Evolutionary conservation across 192 early-diverging fungal genomes (phyloP).

Genomic region (Linnemannia zychae): DNA sequence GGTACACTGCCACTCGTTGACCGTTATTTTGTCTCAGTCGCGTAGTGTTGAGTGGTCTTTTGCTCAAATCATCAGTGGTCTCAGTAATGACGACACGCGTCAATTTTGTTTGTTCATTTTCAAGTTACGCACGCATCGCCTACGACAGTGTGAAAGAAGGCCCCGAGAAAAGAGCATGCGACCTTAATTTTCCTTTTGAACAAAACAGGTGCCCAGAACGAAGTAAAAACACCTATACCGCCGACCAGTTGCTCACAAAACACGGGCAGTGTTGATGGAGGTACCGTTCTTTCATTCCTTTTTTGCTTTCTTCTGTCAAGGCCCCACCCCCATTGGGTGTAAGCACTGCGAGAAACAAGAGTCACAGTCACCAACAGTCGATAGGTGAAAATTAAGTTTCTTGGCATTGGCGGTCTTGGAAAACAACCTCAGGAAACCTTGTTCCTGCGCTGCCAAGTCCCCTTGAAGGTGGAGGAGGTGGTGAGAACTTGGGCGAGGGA

Average conservation of each 20-base stretch:
- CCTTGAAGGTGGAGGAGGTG: background rate
- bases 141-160: too few relatives aligned
- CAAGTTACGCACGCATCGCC: too few relatives aligned
- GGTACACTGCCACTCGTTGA: background rate
- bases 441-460: background rate
- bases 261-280: too few relatives aligned
- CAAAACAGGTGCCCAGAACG: too few relatives aligned
- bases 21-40: background rate
- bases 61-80: background rate
- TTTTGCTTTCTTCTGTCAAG: too few relatives aligned
- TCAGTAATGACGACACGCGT: background rate
- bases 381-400: background rate
- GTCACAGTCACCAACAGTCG: background rate
- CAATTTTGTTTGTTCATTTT: background rate
- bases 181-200: too few relatives aligned
- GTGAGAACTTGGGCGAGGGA: background rate
- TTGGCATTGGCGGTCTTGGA: background rate
- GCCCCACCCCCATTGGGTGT: too few relatives aligned
- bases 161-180: too few relatives aligned
- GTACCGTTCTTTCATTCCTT: too few relatives aligned
- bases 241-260: too few relatives aligned
- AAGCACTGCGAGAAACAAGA: background rate
- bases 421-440: background rate
- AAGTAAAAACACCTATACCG: too few relatives aligned
- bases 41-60: background rate